phyloP scores from a whole-genome alignment of 1,284 basidiomycete genomes.

The Leucoagaricus sp. region DNA sequence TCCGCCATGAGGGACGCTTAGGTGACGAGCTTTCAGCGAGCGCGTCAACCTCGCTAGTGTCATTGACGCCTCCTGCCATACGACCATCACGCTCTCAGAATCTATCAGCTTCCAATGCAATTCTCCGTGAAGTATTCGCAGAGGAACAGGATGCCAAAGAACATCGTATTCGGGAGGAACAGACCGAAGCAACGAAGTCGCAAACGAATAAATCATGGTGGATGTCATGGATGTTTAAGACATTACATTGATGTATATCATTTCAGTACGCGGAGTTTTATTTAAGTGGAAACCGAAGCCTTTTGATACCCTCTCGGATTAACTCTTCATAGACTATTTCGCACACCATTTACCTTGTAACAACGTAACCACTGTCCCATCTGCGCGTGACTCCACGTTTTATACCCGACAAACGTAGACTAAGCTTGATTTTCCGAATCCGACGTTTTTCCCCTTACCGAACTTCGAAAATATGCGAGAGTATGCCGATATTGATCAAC shows the following conservation, averaged over 20 bases:
- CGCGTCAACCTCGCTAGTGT: slow-evolving; percentile 37
- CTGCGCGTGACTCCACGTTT: slow-evolving; percentile 18
- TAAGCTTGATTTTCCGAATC: slow-evolving; percentile 30
- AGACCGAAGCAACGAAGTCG: slow-evolving; percentile 49
- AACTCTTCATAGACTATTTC: slow-evolving; percentile 27
- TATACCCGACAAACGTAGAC: slow-evolving; percentile 6
- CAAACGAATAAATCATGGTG: slow-evolving; percentile 54
- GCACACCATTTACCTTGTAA: slow-evolving; percentile 22
- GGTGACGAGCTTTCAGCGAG: slow-evolving; percentile 39
- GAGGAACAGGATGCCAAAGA: slow-evolving; percentile 63
- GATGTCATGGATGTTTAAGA: slow-evolving; percentile 63
- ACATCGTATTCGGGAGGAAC: slow-evolving; percentile 53
- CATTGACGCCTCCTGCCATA: slow-evolving; percentile 29
- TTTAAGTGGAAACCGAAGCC: slow-evolving; percentile 25
- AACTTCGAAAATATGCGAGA: slow-evolving; percentile 30
- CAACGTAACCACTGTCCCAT: slow-evolving; percentile 13
- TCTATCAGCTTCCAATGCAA: slow-evolving; percentile 57
- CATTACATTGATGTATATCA: slow-evolving; percentile 14
- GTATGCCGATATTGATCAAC: slow-evolving; percentile 35
- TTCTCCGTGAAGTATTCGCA: slow-evolving; percentile 63
- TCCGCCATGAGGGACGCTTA: slow-evolving; percentile 43
- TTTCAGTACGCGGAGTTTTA: slow-evolving; percentile 23
- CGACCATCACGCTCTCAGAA: slow-evolving; percentile 34
- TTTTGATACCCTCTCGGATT: slow-evolving; percentile 38
- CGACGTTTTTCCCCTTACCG: slow-evolving; percentile 36